These are phyloP conservation scores for Houttuynia cordata DNA, from an alignment of 164 flowering plant genomes.

Conservation along the genomic window DNA sequence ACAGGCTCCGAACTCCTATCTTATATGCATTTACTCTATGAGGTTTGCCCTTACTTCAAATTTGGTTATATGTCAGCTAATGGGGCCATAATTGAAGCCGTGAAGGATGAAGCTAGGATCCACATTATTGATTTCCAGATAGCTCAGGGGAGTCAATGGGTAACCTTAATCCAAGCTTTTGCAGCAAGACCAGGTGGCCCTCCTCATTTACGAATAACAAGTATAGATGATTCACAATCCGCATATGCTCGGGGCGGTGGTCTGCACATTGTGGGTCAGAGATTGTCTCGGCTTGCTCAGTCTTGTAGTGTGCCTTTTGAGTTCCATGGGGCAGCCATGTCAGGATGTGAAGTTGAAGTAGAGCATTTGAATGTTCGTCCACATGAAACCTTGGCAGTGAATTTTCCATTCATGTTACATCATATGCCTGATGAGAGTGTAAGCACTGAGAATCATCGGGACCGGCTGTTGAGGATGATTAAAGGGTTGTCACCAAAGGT, in stretches of 20 bases:
- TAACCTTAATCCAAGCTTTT: constrained; percentile 56
- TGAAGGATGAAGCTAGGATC: constrained; percentile 46
- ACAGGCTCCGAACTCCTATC: constrained; percentile 47
- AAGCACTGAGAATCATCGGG: constrained; percentile 52
- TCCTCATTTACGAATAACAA: constrained; percentile 59
- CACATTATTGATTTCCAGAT: constrained; percentile 84
- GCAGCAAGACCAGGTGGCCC: constrained; percentile 67
- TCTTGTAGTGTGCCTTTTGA: constrained; percentile 60
- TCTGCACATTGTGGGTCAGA: constrained; percentile 50
- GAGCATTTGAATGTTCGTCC: constrained; percentile 31
- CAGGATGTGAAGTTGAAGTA: constrained; percentile 34
- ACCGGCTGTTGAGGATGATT: constrained; percentile 49
- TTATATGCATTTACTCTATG: constrained; percentile 66
- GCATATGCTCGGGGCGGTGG: constrained; percentile 58
- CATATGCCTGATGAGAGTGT: constrained; percentile 84
- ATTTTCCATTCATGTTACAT: constrained; percentile 56
- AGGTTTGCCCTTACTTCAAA: constrained; percentile 75
- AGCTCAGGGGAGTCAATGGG: constrained; percentile 71
- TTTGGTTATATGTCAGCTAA: constrained; percentile 76
- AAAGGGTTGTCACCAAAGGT: constrained; percentile 70
- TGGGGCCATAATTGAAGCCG: constrained; percentile 76
- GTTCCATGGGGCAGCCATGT: constrained; percentile 35
- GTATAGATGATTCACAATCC: constrained; percentile 57
- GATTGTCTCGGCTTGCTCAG: constrained; percentile 42
- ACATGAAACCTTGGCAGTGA: constrained; percentile 66